phyloP scores from a whole-genome alignment of 495 filamentous ascomycete species.

The Penicillium antarcticum region DNA sequence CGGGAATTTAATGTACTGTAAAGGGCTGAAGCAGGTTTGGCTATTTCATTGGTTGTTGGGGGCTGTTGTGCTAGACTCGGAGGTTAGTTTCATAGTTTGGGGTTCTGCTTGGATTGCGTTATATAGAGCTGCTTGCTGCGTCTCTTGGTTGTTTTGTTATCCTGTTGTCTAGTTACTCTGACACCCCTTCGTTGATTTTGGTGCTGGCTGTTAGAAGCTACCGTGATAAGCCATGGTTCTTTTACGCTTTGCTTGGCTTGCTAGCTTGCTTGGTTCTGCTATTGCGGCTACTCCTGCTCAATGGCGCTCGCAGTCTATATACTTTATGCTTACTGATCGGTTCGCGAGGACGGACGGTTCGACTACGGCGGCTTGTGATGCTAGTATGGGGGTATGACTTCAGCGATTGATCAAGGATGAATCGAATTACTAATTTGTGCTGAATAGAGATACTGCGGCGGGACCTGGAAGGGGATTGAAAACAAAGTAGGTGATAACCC shows the following conservation, averaged over 20 bases:
- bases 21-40: no score
- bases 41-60: no score
- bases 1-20: no score
- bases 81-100: no score
- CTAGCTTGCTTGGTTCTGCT: slow-evolving; percentile 19
- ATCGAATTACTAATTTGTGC: background rate
- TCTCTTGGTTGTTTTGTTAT: no score
- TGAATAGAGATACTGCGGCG: slow-evolving; percentile 64
- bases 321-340: slow-evolving; percentile 73
- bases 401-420: background rate
- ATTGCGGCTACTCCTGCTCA: slow-evolving; percentile 43
- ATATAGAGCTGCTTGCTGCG: no score
- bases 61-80: no score
- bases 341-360: slow-evolving; percentile 67
- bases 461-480: slow-evolving; percentile 70
- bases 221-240: slow-evolving; percentile 5
- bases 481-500: slow-evolving; percentile 45
- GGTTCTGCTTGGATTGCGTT: no score
- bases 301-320: slow-evolving; percentile 66
- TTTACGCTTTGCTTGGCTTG: slow-evolving; percentile 12
- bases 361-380: slow-evolving; percentile 52
- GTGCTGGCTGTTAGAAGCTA: no score
- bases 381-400: slow-evolving; percentile 28
- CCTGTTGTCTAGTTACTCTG: no score
- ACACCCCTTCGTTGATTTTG: background rate